A percentile compares a stretch with the other conserved stretches of the same genome.
These are phyloP conservation scores for Penicillium sp. DNA, from an alignment of 2,329 filamentous ascomycete genomes.

Conservation along the genomic window DNA sequence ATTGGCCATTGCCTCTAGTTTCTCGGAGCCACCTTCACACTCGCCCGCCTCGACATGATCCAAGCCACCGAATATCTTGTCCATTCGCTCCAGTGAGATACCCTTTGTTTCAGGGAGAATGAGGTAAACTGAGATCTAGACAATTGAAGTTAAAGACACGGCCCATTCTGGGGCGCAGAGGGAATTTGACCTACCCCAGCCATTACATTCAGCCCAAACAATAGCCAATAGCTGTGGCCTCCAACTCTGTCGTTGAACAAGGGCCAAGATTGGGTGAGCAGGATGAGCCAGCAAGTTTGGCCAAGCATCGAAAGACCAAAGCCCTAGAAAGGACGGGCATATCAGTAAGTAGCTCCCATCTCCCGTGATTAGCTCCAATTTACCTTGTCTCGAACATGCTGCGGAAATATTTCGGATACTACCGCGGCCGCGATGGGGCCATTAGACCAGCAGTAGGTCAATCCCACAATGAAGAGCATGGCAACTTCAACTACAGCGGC, in stretches of 20 bases:
- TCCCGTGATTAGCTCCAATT: neutral
- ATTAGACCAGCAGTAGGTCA: constrained; percentile 45
- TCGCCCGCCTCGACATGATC: constrained; percentile 41
- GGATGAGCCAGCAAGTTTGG: constrained; percentile 40
- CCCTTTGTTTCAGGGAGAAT: constrained; percentile 39
- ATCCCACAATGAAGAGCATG: constrained; percentile 45
- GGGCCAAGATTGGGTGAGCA: constrained; percentile 44
- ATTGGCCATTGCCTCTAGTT: constrained; percentile 21
- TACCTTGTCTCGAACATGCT: constrained; percentile 42
- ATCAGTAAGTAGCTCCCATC: neutral
- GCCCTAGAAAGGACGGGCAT: constrained; percentile 1
- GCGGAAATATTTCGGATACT: constrained; percentile 42
- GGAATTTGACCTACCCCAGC: constrained; percentile 5
- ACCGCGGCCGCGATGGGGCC: constrained; percentile 40
- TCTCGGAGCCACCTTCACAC: constrained; percentile 27
- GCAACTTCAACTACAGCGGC: constrained; percentile 42
- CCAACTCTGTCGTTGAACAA: constrained; percentile 40
- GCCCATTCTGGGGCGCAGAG: too few relatives aligned
- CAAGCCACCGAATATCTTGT: constrained; percentile 35
- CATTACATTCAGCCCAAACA: constrained; percentile 38
- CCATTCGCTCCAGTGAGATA: constrained; percentile 37
- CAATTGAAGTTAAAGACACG: neutral
- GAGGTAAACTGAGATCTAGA: constrained; percentile 32
- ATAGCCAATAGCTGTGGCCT: constrained; percentile 40
- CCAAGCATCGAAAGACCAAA: constrained; percentile 24